A percentile compares a stretch with the other conserved stretches of the same genome.
Conservation (phyloP, 2,329 filamentous ascomycete species). For the Ophiostoma sp. region DNA sequence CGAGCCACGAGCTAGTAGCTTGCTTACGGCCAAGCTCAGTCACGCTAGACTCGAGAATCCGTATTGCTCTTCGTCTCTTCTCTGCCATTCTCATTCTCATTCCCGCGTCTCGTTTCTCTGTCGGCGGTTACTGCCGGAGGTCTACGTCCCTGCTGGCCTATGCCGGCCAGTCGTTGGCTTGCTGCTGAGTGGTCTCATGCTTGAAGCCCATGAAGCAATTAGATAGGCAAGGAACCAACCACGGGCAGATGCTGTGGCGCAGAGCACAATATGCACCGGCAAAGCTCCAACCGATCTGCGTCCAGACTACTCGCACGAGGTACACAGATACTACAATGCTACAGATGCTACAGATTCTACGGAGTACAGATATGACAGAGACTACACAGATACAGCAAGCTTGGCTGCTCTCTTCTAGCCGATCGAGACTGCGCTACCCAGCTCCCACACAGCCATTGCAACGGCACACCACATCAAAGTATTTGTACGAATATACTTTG, state of each 20-base stretch:
- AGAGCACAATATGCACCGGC: not conserved
- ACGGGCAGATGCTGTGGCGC: not conserved
- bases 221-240: not conserved
- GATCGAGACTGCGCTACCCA: conserved; percentile 7
- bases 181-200: not conserved
- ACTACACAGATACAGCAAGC: not conserved
- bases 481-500: conserved; percentile 1
- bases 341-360: no score
- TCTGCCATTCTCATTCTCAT: not conserved
- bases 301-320: not conserved
- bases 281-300: conserved; percentile 5
- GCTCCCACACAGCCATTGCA: not conserved
- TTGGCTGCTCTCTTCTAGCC: conserved; percentile 2
- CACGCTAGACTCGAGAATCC: not conserved
- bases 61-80: conserved; percentile 1
- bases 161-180: conserved; percentile 2
- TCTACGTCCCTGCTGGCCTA: not conserved
- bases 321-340: not conserved
- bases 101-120: not conserved
- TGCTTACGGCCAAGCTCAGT: not conserved
- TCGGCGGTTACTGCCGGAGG: conserved; percentile 6
- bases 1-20: conserved; percentile 5
- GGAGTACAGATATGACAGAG: no score
- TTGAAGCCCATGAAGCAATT: not conserved
- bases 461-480: not conserved